phyloP scores from a whole-genome alignment of 208 protist genomes.

The Crithidia acanthocephali region DNA sequence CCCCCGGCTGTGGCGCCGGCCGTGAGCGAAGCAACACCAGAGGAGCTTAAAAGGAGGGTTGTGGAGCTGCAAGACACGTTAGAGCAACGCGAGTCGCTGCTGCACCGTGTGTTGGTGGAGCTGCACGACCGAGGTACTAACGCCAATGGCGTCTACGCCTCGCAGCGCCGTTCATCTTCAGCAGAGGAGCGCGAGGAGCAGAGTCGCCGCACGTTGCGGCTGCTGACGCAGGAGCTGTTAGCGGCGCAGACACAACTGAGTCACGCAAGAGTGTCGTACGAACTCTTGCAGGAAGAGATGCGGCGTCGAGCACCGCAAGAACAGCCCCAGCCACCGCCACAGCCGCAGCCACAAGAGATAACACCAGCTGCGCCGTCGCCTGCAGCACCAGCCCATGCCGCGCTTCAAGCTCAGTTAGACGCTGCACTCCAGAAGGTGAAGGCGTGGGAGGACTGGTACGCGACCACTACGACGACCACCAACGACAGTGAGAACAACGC shows the following conservation, averaged over 20 bases:
- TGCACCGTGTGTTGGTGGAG: constrained; percentile 31
- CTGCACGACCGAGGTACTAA: constrained; percentile 8
- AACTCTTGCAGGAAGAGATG: constrained; percentile 26
- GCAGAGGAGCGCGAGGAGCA: constrained; percentile 10
- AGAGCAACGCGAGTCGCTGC: constrained; percentile 30
- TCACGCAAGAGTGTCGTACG: constrained; percentile 26
- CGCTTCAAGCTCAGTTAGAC: constrained; percentile 38
- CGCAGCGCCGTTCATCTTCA: background rate
- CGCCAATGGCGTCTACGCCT: background rate
- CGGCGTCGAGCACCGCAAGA: constrained; percentile 5
- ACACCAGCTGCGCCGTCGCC: background rate
- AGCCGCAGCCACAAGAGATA: background rate
- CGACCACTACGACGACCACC: constrained; percentile 5
- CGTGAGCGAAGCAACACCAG: background rate
- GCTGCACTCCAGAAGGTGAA: constrained; percentile 47
- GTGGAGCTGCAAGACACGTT: constrained; percentile 28
- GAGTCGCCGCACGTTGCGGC: constrained; percentile 26
- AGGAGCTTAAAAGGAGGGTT: constrained; percentile 9
- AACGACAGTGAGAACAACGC: background rate
- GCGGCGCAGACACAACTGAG: constrained; percentile 31
- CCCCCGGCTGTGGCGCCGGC: background rate
- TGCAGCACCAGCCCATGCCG: background rate
- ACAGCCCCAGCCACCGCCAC: background rate
- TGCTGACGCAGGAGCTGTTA: constrained; percentile 25
- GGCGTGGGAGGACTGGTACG: constrained; percentile 73